Conservation (phyloP, 2,329 filamentous ascomycete genomes). For the Phaeosphaeriaceae sp. region DNA sequence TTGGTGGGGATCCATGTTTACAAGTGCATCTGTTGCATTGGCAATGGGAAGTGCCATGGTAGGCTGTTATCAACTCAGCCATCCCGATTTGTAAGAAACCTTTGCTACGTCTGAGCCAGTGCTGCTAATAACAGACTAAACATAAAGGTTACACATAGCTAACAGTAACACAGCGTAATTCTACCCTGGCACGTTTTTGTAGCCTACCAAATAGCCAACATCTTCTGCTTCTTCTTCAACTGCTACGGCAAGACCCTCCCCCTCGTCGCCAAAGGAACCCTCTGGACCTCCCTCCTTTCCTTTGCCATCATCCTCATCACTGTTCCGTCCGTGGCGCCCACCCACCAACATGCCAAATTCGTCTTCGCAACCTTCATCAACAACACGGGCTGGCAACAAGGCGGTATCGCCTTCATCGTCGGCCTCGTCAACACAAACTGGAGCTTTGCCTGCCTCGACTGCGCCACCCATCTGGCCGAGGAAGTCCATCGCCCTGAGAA, state of each 20-base stretch:
- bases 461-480: slow-evolving; percentile 59
- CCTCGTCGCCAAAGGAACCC: slow-evolving; percentile 51
- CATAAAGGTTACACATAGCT: neutral
- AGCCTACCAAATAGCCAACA: slow-evolving; percentile 56
- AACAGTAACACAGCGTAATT: slow-evolving; percentile 32
- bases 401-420: slow-evolving; percentile 60
- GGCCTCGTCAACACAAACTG: slow-evolving; percentile 61
- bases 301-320: slow-evolving; percentile 59
- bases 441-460: slow-evolving; percentile 59
- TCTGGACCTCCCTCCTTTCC: slow-evolving; percentile 57
- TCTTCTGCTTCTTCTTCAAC: slow-evolving; percentile 59
- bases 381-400: slow-evolving; percentile 56
- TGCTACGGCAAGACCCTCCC: slow-evolving; percentile 49
- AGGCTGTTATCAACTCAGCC: slow-evolving; percentile 60
- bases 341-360: slow-evolving; percentile 55
- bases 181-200: slow-evolving; percentile 50
- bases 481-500: slow-evolving; percentile 57
- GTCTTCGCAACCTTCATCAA: slow-evolving; percentile 62
- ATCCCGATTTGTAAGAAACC: slow-evolving; percentile 59
- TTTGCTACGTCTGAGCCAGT: neutral
- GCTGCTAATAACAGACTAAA: neutral
- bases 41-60: slow-evolving; percentile 57
- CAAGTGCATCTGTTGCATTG: slow-evolving; percentile 60
- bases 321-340: slow-evolving; percentile 53
- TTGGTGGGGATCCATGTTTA: slow-evolving; percentile 63